These are phyloP conservation scores for Zymoseptoria passerinii DNA, from an alignment of 2,329 filamentous ascomycete genomes.

Conservation along the genomic window DNA sequence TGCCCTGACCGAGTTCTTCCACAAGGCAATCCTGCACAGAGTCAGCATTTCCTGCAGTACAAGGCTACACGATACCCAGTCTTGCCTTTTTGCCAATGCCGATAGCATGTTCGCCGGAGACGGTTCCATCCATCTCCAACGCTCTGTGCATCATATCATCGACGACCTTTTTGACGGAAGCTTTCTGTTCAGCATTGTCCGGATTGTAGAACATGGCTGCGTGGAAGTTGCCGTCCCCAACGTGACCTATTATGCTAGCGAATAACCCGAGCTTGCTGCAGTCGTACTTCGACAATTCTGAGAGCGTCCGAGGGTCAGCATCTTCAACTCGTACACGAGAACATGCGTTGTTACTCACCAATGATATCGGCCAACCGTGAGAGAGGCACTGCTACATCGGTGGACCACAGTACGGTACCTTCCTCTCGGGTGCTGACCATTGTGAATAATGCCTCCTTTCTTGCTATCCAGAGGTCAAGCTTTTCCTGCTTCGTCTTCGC, in stretches of 20 bases:
- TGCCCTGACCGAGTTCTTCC: slow-evolving; percentile 13
- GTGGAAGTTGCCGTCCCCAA: slow-evolving; percentile 93
- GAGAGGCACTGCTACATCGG: slow-evolving; percentile 54
- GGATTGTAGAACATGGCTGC: slow-evolving; percentile 83
- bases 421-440: slow-evolving; percentile 50
- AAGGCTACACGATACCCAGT: background rate
- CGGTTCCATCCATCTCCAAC: slow-evolving; percentile 83
- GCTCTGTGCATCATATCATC: slow-evolving; percentile 87
- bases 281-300: slow-evolving; percentile 76
- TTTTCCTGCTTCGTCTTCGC: slow-evolving; percentile 15
- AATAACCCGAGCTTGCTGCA: slow-evolving; percentile 80
- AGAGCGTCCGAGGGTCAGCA: background rate
- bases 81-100: slow-evolving; percentile 17
- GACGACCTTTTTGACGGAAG: slow-evolving; percentile 69
- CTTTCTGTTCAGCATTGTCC: slow-evolving; percentile 58
- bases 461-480: slow-evolving; percentile 47
- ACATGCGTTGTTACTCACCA: background rate
- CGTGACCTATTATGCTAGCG: slow-evolving; percentile 78
- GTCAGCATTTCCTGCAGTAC: background rate
- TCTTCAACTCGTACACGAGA: background rate
- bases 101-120: slow-evolving; percentile 18
- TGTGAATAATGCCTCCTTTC: slow-evolving; percentile 54
- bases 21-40: slow-evolving; percentile 8
- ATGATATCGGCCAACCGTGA: slow-evolving; percentile 55
- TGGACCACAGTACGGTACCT: slow-evolving; percentile 52